These are phyloP conservation scores for Calonectria pseudoturangicola DNA, from an alignment of 2,329 filamentous ascomycete genomes.

Conservation along the genomic window DNA sequence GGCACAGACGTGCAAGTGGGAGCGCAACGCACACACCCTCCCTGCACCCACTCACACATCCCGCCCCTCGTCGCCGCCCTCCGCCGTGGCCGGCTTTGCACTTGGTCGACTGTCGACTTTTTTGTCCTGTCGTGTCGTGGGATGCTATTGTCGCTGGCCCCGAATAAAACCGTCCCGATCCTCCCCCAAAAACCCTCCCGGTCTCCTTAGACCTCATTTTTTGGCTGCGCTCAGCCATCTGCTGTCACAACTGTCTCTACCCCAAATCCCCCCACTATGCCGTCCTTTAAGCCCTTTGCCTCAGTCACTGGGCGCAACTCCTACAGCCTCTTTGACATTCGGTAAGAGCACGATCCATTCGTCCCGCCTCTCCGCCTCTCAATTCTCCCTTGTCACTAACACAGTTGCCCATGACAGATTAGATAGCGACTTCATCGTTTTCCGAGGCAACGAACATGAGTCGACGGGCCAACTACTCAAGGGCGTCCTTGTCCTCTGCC, in stretches of 20 bases:
- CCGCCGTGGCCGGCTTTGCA: slow-evolving; percentile 34
- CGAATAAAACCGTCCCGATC: slow-evolving; percentile 54
- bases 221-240: slow-evolving; percentile 47
- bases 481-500: slow-evolving; percentile 83
- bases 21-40: slow-evolving; percentile 21
- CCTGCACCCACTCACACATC: slow-evolving; percentile 34
- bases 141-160: slow-evolving; percentile 44
- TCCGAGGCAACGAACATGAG: slow-evolving; percentile 84
- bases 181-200: slow-evolving; percentile 45
- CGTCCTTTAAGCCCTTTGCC: slow-evolving; percentile 74
- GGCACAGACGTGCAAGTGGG: slow-evolving; percentile 14
- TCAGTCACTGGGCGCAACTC: slow-evolving; percentile 70
- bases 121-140: slow-evolving; percentile 38
- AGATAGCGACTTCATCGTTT: slow-evolving; percentile 86
- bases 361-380: neutral
- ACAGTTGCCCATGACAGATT: slow-evolving; percentile 69
- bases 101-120: slow-evolving; percentile 30
- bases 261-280: slow-evolving; percentile 64
- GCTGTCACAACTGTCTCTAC: slow-evolving; percentile 25
- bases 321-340: slow-evolving; percentile 75
- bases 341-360: slow-evolving; percentile 62
- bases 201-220: slow-evolving; percentile 42
- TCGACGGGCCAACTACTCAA: slow-evolving; percentile 84
- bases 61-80: slow-evolving; percentile 35
- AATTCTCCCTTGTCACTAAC: slow-evolving; percentile 37